A percentile compares a stretch with the other conserved stretches of the same genome.
These are phyloP conservation scores for Colletotrichum agaves DNA, from an alignment of 2,329 filamentous ascomycete genomes.

Conservation along the genomic window DNA sequence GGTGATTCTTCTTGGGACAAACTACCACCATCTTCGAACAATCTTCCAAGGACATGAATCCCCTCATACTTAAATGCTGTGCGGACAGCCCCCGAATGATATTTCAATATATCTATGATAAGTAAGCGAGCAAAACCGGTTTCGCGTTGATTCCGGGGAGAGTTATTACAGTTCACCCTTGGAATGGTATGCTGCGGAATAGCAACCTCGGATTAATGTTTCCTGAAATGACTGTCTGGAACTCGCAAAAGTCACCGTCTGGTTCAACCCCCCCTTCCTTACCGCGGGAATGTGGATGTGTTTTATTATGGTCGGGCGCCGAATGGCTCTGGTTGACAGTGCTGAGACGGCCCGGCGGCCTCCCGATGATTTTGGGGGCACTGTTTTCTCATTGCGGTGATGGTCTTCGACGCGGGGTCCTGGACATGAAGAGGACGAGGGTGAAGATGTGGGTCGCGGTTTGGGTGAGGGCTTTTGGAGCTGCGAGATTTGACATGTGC, in stretches of 20 bases:
- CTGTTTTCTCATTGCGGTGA: neutral
- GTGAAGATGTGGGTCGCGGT: too few relatives aligned
- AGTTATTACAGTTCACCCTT: too few relatives aligned
- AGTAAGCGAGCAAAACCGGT: neutral
- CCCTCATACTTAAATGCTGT: neutral
- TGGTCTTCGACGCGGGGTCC: neutral
- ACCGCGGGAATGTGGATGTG: too few relatives aligned
- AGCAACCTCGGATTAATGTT: neutral
- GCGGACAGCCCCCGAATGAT: neutral
- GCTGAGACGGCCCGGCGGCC: slow-evolving; percentile 13
- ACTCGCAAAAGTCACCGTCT: too few relatives aligned
- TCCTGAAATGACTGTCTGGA: too few relatives aligned
- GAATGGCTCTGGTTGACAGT: neutral
- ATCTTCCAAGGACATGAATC: neutral
- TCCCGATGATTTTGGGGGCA: slow-evolving; percentile 10
- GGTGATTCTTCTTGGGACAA: slow-evolving; percentile 11
- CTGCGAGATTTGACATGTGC: slow-evolving; percentile 7
- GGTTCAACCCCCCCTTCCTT: too few relatives aligned
- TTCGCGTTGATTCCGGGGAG: neutral
- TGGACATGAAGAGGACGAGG: too few relatives aligned
- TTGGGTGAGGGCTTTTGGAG: neutral
- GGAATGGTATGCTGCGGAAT: neutral
- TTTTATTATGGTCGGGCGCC: neutral
- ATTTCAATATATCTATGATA: neutral
- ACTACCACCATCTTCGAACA: neutral